Percentiles rank a stretch among this genome's conserved stretches.
Conservation (phyloP, 225 moss, liverwort and hornwort species). For the Pseudoscleropodium purum region DNA sequence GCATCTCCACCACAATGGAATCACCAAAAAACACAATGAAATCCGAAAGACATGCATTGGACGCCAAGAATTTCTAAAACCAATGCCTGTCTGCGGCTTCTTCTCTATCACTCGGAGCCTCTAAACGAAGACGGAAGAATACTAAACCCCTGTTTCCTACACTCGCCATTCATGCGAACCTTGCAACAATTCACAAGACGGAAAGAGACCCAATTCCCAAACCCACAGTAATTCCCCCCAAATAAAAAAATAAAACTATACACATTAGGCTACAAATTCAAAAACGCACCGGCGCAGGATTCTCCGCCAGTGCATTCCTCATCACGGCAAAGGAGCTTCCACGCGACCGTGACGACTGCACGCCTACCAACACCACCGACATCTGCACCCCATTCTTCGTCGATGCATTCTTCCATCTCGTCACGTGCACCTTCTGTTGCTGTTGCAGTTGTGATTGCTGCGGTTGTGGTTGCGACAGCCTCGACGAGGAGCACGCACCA, state of each 20-base stretch:
- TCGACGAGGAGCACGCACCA: constrained; percentile 9
- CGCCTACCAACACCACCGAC: constrained; percentile 8
- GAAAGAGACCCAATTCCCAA: neutral
- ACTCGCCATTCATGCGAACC: too few species aligned
- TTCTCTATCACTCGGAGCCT: neutral
- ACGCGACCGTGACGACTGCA: constrained; percentile 6
- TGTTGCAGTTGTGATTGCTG: neutral
- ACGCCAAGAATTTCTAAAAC: neutral
- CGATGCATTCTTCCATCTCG: neutral
- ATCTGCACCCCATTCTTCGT: neutral
- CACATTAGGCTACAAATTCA: neutral
- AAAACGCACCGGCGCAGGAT: constrained; percentile 22
- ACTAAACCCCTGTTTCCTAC: neutral
- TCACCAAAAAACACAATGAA: neutral
- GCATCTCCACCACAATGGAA: neutral
- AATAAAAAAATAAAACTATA: neutral
- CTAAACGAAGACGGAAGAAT: neutral
- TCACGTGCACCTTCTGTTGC: neutral
- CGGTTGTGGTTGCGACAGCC: neutral
- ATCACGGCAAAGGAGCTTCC: constrained; percentile 1
- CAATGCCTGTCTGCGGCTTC: neutral
- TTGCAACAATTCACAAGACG: neutral
- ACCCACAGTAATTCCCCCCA: neutral
- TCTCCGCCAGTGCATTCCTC: constrained; percentile 32
- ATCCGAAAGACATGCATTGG: neutral